Evolutionary conservation across 495 filamentous ascomycete genomes (phyloP), one percentile per base, ranked within the genome.

Genomic region (Aspergillus bertholletiae): DNA sequence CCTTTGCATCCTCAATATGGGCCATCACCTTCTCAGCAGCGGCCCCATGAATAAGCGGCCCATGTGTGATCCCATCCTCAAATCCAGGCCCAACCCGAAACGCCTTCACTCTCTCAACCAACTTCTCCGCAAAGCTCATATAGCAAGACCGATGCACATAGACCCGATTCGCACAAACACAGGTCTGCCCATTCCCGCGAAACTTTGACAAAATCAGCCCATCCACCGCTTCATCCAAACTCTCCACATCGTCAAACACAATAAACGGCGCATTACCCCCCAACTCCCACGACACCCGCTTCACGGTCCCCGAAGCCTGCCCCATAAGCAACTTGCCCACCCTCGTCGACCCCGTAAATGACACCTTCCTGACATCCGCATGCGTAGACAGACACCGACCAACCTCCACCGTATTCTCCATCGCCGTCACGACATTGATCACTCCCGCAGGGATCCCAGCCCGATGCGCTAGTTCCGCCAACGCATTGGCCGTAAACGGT

Each of bases 241-340:
- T 87, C 27, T 91, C 88, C 15, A 72, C 73, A 62, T 96, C 91
- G 51, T 95, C 88, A 59, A 96, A 96, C n/a, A 96, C 89, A 50
- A 96, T 95, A 73, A 96, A 95, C 2, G 92, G 91, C 0, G 90
- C 88, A 67, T 96, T 96, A 18, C 92, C 92, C 44, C 92, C 92
- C 0, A 96, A 81, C 64, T 96, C 92, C 63, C 96, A 85, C 5
- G 84, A 88, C 18, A 94, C 76, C 64, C 93, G 89, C 77, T 96
- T 96, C 50, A 96, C 74, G 0, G 89, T 95, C 92, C 92, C 22
- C 96, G 78, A 2, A 96, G 78, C 60, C 88, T 92, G 12, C 27
- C 27, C 9, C 27, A 28, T 28, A 28, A 28, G 9, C 5, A 28
- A 28, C n/a, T n/a, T n/a, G n/a, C 92, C 92, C n/a, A 96, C 89